Percentiles rank a stretch among this genome's conserved stretches.
These are phyloP conservation scores for Apiospora arundinis DNA, from an alignment of 2,329 filamentous ascomycete species.

Conservation along the genomic window DNA sequence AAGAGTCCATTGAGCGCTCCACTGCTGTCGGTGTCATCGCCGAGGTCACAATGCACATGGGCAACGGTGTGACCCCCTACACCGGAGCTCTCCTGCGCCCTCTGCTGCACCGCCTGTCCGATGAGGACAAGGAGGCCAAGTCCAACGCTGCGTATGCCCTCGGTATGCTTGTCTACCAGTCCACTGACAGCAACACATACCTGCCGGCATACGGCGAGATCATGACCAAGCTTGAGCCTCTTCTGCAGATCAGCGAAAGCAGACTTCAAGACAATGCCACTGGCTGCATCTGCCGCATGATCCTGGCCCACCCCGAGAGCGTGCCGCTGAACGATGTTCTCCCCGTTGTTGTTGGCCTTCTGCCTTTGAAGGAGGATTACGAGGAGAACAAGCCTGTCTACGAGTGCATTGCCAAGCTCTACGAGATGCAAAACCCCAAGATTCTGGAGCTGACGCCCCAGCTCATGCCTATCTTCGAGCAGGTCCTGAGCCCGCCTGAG, in stretches of 20 bases:
- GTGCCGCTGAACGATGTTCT: constrained; percentile 84
- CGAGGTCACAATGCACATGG: constrained; percentile 88
- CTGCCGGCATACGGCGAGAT: constrained; percentile 78
- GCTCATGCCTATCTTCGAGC: constrained; percentile 73
- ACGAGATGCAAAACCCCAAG: constrained; percentile 72
- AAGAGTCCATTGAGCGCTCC: constrained; percentile 85
- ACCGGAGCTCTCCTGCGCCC: constrained; percentile 79
- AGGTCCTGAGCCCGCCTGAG: constrained; percentile 73
- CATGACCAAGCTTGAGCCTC: constrained; percentile 83
- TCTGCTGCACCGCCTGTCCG: constrained; percentile 83
- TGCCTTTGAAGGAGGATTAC: constrained; percentile 91
- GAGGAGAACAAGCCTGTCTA: constrained; percentile 97
- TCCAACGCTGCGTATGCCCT: constrained; percentile 94
- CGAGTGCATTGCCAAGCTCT: constrained; percentile 87
- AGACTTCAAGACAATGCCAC: constrained; percentile 92
- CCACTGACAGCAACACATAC: constrained; percentile 75
- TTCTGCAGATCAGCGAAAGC: constrained; percentile 78
- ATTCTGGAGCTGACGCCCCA: constrained; percentile 73
- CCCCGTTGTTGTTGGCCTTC: constrained; percentile 76
- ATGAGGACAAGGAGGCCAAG: constrained; percentile 90
- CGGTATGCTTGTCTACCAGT: constrained; percentile 84
- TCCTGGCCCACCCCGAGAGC: constrained; percentile 83
- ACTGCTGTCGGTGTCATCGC: constrained; percentile 91
- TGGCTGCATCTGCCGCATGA: constrained; percentile 91
- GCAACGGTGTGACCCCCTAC: constrained; percentile 78